Conservation (phyloP, 805 yeast species). For the Starmera quercuum region DNA sequence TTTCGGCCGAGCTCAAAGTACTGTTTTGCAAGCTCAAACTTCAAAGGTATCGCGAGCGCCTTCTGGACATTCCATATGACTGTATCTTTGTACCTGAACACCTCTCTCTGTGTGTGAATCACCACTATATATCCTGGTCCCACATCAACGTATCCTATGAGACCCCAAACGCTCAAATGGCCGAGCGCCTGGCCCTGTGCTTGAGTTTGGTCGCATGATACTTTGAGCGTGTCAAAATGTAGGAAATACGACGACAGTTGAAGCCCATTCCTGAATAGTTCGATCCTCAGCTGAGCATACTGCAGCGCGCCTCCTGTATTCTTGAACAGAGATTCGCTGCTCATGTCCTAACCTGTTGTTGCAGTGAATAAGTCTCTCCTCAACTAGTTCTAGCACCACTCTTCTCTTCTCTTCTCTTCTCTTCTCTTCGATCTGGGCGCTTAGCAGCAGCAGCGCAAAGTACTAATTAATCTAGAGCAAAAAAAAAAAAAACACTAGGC, state of each 20-base stretch:
- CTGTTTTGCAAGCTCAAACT: constrained; percentile 10
- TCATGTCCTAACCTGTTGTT: no score
- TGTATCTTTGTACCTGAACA: constrained; percentile 8
- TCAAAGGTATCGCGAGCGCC: constrained; percentile 16
- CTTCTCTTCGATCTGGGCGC: no score
- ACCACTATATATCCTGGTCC: constrained; percentile 19
- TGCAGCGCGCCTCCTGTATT: no score
- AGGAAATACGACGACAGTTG: constrained; percentile 1
- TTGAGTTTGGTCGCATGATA: not conserved
- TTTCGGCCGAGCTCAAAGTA: constrained; percentile 6
- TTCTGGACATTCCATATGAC: constrained; percentile 13
- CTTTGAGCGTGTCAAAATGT: not conserved
- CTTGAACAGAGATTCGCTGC: no score
- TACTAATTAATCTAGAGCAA: no score
- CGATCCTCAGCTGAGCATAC: no score
- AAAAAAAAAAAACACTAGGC: no score
- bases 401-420: no score
- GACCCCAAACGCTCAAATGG: constrained; percentile 5
- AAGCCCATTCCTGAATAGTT: constrained; percentile 8
- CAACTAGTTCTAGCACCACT: no score
- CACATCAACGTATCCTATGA: constrained; percentile 14
- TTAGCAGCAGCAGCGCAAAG: no score
- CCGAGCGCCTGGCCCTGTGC: constrained; percentile 2
- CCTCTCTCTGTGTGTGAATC: constrained; percentile 9
- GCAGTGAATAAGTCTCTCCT: no score